Conservation (phyloP, 169 alveolate species). For the Theileria annulata region DNA sequence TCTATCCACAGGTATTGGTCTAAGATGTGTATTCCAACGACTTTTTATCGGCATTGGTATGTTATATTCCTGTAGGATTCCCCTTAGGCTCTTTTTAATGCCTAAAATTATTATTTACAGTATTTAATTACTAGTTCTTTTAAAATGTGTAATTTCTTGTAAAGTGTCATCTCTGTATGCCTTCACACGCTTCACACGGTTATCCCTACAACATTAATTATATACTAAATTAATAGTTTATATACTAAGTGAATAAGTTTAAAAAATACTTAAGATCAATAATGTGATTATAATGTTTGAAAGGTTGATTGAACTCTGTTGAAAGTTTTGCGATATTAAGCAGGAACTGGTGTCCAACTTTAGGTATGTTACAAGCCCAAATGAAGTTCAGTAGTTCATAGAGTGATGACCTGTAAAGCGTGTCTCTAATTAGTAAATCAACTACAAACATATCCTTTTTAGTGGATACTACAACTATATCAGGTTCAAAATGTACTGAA, state of each 20-base stretch:
- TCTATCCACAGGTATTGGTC: conserved; percentile 45
- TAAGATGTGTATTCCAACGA: conserved; percentile 19
- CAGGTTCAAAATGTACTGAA: conserved; percentile 54
- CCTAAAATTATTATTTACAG: conserved; percentile 16
- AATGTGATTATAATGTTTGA: conserved; percentile 28
- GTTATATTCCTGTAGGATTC: conserved; percentile 57
- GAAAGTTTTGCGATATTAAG: conserved; percentile 54
- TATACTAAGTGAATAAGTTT: background rate
- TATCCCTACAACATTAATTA: background rate
- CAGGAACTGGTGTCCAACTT: conserved; percentile 56
- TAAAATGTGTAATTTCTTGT: background rate
- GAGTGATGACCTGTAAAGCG: conserved; percentile 30
- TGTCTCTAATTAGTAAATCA: conserved; percentile 39
- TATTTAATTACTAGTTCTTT: background rate
- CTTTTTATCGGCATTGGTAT: conserved; percentile 2
- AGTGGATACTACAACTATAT: conserved; percentile 21
- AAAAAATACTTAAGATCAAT: conserved; percentile 39
- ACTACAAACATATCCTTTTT: conserved; percentile 6
- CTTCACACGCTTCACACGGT: conserved; percentile 13
- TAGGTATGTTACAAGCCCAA: conserved; percentile 35
- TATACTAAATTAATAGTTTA: background rate
- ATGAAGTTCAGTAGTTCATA: conserved; percentile 43
- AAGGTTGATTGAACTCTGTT: conserved; percentile 39
- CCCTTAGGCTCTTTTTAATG: conserved; percentile 24
- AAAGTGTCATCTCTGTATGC: background rate